Conservation (phyloP, 306 rosid genomes). For the Carpinus fangiana region DNA sequence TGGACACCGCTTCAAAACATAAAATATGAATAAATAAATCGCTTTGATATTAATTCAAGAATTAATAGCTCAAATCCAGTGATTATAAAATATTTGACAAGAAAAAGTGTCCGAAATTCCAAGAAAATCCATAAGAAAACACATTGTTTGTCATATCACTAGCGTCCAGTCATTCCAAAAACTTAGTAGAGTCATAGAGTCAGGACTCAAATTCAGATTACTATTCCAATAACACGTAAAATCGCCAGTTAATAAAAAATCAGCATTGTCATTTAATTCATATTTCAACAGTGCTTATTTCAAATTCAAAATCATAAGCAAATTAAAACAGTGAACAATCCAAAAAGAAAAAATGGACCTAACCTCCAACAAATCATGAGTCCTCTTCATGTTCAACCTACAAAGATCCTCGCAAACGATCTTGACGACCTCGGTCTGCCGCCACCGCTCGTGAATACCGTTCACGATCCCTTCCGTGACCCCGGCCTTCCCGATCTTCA, state of each 20-base stretch:
- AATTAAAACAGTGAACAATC: background rate
- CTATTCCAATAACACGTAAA: too few relatives aligned
- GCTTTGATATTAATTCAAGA: background rate
- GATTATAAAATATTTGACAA: background rate
- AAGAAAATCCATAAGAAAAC: background rate
- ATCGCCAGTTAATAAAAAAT: too few relatives aligned
- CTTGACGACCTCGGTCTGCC: conserved; percentile 67
- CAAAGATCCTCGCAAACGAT: conserved; percentile 75
- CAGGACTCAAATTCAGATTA: too few relatives aligned
- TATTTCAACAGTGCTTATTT: background rate
- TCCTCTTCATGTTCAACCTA: conserved; percentile 82
- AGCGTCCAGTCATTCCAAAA: too few relatives aligned
- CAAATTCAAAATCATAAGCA: background rate
- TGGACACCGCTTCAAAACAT: too few relatives aligned
- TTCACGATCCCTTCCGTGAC: conserved; percentile 87
- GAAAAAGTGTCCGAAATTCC: background rate
- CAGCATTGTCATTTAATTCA: too few relatives aligned
- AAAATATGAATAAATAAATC: too few relatives aligned
- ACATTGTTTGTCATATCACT: too few relatives aligned
- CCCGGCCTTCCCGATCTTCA: conserved; percentile 85
- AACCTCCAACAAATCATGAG: conserved; percentile 93
- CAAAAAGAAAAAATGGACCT: conserved; percentile 7
- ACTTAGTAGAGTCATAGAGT: too few relatives aligned
- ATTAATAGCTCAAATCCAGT: background rate
- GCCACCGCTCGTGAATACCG: conserved; percentile 90